A percentile compares a stretch with the other conserved stretches of the same genome.
These are phyloP conservation scores for Hymenoscyphus repandus DNA, from an alignment of 2,329 filamentous ascomycete genomes.

Conservation along the genomic window DNA sequence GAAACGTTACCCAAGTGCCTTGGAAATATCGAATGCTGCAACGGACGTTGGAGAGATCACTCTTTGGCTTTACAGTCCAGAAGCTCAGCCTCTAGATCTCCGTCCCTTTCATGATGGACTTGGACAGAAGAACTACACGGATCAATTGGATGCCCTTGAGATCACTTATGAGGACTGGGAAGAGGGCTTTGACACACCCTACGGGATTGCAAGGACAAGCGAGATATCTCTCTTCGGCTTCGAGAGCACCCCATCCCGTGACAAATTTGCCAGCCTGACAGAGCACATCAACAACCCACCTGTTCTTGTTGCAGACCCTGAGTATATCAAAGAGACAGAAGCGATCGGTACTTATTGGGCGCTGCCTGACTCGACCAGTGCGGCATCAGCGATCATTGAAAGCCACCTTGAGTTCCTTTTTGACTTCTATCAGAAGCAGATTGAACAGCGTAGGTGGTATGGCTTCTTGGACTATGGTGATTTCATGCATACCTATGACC, in stretches of 20 bases:
- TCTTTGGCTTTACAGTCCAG: constrained; percentile 34
- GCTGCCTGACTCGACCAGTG: constrained; percentile 31
- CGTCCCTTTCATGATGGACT: constrained; percentile 54
- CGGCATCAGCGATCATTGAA: constrained; percentile 40
- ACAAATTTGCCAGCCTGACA: constrained; percentile 40
- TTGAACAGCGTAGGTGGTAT: constrained; percentile 56
- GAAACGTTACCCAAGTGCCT: constrained; percentile 55
- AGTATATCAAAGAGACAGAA: constrained; percentile 45
- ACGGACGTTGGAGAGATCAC: constrained; percentile 34
- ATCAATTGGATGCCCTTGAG: constrained; percentile 54
- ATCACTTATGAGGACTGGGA: constrained; percentile 63
- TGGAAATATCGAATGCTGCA: constrained; percentile 49
- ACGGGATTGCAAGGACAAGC: constrained; percentile 53
- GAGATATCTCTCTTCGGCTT: constrained; percentile 51
- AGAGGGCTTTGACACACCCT: constrained; percentile 47
- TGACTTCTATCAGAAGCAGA: constrained; percentile 49
- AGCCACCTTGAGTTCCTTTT: constrained; percentile 50
- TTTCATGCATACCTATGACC: constrained; percentile 58
- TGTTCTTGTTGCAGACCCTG: constrained; percentile 42
- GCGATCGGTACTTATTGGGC: constrained; percentile 53
- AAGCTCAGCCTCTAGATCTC: constrained; percentile 49
- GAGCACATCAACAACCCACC: constrained; percentile 47
- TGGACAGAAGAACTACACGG: constrained; percentile 48
- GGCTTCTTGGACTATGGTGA: constrained; percentile 60
- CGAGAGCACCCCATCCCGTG: constrained; percentile 44